Evolutionary conservation across 2,329 filamentous ascomycete species (phyloP).

Genomic region (Ceratocystis variospora): DNA sequence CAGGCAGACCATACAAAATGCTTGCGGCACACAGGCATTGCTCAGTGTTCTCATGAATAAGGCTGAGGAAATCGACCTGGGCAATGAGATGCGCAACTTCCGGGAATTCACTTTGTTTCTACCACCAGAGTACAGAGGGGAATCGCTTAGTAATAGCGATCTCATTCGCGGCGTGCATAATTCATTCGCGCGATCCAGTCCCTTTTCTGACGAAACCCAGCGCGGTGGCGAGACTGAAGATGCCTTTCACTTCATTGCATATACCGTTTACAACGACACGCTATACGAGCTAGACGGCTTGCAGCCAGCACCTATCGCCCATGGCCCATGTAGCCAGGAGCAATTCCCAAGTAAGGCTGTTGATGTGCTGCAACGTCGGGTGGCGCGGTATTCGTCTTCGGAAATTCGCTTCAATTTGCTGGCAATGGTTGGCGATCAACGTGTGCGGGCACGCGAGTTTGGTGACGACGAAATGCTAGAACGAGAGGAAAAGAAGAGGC

Average conservation of each 20-base stretch:
- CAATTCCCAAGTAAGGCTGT: slow-evolving; percentile 72
- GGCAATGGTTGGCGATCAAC: slow-evolving; percentile 76
- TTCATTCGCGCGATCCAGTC: slow-evolving; percentile 73
- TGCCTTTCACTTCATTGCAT: slow-evolving; percentile 95
- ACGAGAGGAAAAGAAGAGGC: slow-evolving; percentile 69
- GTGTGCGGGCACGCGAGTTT: slow-evolving; percentile 62
- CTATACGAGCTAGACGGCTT: slow-evolving; percentile 94
- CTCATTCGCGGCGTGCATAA: slow-evolving; percentile 72
- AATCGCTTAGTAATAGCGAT: slow-evolving; percentile 49
- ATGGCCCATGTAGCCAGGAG: slow-evolving; percentile 57
- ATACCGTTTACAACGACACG: slow-evolving; percentile 63
- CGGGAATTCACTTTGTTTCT: slow-evolving; percentile 79
- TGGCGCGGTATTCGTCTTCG: slow-evolving; percentile 67
- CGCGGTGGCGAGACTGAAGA: slow-evolving; percentile 63
- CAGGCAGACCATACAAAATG: slow-evolving; percentile 94
- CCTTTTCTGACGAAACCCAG: slow-evolving; percentile 84
- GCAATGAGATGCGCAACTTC: slow-evolving; percentile 57
- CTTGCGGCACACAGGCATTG: slow-evolving; percentile 90
- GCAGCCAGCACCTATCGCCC: slow-evolving; percentile 80
- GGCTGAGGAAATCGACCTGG: slow-evolving; percentile 55
- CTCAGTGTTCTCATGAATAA: slow-evolving; percentile 87
- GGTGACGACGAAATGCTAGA: slow-evolving; percentile 68
- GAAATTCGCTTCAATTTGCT: slow-evolving; percentile 96
- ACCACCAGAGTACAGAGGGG: slow-evolving; percentile 55
- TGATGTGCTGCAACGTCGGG: slow-evolving; percentile 69